Conservation (phyloP, 768 basidiomycete species). For the Tulasnella sp. region DNA sequence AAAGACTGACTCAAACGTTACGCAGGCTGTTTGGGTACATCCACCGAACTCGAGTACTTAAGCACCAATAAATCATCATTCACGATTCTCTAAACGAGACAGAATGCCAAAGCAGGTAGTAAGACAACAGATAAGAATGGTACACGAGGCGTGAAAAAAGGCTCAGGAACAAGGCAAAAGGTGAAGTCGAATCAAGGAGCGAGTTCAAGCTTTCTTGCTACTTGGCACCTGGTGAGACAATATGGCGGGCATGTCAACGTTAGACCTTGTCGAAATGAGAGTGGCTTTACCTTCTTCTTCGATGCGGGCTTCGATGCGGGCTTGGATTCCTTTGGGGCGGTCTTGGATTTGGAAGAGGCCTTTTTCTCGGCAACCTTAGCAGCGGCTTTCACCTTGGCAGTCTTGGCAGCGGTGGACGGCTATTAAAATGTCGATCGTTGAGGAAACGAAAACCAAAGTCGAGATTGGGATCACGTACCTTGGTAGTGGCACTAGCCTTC, state of each 20-base stretch:
- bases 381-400: slow-evolving; percentile 11
- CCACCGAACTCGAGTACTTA: neutral
- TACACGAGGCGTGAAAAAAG: neutral
- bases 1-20: too few species aligned
- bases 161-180: neutral
- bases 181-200: neutral
- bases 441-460: neutral
- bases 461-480: neutral
- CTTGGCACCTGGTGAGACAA: neutral
- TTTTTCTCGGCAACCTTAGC: slow-evolving; percentile 6
- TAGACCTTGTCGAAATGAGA: neutral
- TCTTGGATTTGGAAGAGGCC: slow-evolving; percentile 1
- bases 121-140: neutral
- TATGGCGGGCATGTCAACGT: neutral
- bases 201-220: neutral
- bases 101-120: neutral
- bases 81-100: neutral
- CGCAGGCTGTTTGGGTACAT: neutral
- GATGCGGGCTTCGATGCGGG: neutral
- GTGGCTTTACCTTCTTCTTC: neutral
- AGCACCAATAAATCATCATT: neutral
- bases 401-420: neutral
- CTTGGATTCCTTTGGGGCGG: slow-evolving; percentile 5
- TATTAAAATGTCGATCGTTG: neutral
- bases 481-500: neutral